phyloP scores from a whole-genome alignment of 257 asterid genomes.

The Capsicum rhomboideum region DNA sequence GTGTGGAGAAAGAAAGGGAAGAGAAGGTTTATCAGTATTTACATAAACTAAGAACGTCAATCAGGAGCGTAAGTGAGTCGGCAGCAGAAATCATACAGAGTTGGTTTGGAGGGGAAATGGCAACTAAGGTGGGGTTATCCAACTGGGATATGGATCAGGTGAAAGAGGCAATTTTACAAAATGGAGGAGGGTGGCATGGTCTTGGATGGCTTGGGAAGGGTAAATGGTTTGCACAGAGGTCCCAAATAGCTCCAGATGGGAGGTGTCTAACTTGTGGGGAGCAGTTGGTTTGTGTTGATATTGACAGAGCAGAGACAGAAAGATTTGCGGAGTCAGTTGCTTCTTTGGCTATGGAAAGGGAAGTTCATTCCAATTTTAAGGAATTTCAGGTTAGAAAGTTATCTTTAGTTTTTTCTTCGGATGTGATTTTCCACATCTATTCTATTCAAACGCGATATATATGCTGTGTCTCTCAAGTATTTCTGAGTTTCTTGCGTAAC shows the following conservation, averaged over 20 bases:
- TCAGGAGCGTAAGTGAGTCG: conserved; percentile 42
- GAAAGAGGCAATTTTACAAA: conserved; percentile 45
- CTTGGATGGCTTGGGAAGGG: conserved; percentile 89
- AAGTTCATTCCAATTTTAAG: conserved; percentile 55
- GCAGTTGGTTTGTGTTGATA: conserved; percentile 72
- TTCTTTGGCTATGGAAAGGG: conserved; percentile 80
- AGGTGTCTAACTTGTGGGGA: conserved; percentile 47
- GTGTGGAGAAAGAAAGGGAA: conserved; percentile 45
- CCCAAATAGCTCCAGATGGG: conserved; percentile 44
- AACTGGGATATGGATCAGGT: conserved; percentile 32
- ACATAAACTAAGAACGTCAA: conserved; percentile 61
- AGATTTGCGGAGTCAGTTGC: conserved; percentile 69
- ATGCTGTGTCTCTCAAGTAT: background rate
- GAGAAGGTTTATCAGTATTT: conserved; percentile 73
- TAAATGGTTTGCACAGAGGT: conserved; percentile 51
- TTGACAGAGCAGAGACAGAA: conserved; percentile 58
- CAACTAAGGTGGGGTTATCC: conserved; percentile 36
- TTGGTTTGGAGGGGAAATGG: conserved; percentile 61
- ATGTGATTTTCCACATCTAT: background rate
- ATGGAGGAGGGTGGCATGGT: conserved; percentile 99
- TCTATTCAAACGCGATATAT: background rate
- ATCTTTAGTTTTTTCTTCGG: background rate
- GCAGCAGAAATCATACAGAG: conserved; percentile 48
- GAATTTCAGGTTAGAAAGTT: conserved; percentile 63
- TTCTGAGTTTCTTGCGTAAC: background rate